Conservation (phyloP, 164 flowering plant species). For the Aristolochia fimbriata region DNA sequence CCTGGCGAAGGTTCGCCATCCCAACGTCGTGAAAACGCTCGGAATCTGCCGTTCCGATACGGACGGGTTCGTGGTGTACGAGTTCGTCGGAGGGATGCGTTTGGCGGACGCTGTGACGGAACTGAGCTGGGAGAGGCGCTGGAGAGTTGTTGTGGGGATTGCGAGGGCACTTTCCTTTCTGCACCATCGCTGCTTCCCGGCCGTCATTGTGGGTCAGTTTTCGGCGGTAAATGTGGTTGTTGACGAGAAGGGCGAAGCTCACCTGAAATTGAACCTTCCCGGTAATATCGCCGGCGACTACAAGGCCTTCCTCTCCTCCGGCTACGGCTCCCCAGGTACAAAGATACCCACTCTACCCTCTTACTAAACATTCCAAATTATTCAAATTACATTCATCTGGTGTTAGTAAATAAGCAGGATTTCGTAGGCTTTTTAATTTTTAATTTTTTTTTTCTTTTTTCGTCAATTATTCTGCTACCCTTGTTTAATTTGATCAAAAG, state of each 20-base stretch:
- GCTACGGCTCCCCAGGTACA: constrained; percentile 69
- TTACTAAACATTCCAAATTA: too few relatives aligned
- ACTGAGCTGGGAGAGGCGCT: constrained; percentile 42
- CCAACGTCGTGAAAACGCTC: constrained; percentile 36
- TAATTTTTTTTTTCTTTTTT: too few relatives aligned
- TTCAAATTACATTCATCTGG: too few relatives aligned
- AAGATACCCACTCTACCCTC: constrained; percentile 1
- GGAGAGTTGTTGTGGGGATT: constrained; percentile 42
- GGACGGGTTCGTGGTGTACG: constrained; percentile 35
- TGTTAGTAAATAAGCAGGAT: too few relatives aligned
- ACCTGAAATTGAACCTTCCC: constrained; percentile 31
- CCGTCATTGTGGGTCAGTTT: constrained; percentile 27
- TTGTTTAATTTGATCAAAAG: too few relatives aligned
- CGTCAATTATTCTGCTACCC: too few relatives aligned
- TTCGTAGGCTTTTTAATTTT: too few relatives aligned
- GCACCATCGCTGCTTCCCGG: constrained; percentile 37
- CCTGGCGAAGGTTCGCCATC: constrained; percentile 39
- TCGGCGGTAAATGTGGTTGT: constrained; percentile 41
- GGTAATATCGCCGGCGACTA: constrained; percentile 8
- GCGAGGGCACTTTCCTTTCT: constrained; percentile 44
- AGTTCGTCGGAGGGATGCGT: constrained; percentile 32
- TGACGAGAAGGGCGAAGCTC: constrained; percentile 42
- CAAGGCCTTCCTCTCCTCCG: constrained; percentile 35
- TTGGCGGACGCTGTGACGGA: constrained; percentile 28
- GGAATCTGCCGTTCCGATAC: constrained; percentile 45